phyloP scores from a whole-genome alignment of 2,329 filamentous ascomycete species.

The Fusarium tricinctum region DNA sequence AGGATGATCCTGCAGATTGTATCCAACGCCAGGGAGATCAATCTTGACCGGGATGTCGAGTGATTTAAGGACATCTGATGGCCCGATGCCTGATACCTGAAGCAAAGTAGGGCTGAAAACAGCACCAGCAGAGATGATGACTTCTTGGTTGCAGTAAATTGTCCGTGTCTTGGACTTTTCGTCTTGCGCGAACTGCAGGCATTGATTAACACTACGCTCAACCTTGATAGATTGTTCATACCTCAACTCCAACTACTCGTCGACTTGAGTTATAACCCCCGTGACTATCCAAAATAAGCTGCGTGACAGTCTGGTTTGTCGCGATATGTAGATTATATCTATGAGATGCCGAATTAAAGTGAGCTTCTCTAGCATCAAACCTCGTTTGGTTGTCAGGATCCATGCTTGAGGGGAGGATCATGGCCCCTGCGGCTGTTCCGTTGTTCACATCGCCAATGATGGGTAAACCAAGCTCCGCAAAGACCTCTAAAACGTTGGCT shows the following conservation, averaged over 20 bases:
- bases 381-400: conserved; percentile 19
- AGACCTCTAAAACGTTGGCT: conserved; percentile 24
- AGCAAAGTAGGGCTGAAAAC: conserved; percentile 28
- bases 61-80: conserved; percentile 2
- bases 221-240: not conserved
- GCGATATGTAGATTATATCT: conserved; percentile 23
- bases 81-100: conserved; percentile 33
- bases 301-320: conserved; percentile 16
- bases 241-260: conserved; percentile 31
- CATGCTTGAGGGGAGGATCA: conserved; percentile 35
- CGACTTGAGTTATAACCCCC: not conserved
- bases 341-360: conserved; percentile 6
- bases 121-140: conserved; percentile 31
- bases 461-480: conserved; percentile 27
- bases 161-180: conserved; percentile 1
- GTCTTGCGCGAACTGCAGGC: conserved; percentile 7
- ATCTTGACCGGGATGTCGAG: conserved; percentile 15
- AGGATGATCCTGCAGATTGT: conserved; percentile 34
- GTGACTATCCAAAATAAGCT: conserved; percentile 15
- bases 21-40: conserved; percentile 22
- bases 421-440: conserved; percentile 24
- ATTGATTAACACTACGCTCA: not conserved
- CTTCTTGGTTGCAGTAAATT: conserved; percentile 10
- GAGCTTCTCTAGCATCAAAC: conserved; percentile 26
- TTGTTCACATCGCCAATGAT: conserved; percentile 28